A percentile compares a stretch with the other conserved stretches of the same genome.
Evolutionary conservation across 495 filamentous ascomycete genomes (phyloP).

Genomic region (Aspergillus biplanus): DNA sequence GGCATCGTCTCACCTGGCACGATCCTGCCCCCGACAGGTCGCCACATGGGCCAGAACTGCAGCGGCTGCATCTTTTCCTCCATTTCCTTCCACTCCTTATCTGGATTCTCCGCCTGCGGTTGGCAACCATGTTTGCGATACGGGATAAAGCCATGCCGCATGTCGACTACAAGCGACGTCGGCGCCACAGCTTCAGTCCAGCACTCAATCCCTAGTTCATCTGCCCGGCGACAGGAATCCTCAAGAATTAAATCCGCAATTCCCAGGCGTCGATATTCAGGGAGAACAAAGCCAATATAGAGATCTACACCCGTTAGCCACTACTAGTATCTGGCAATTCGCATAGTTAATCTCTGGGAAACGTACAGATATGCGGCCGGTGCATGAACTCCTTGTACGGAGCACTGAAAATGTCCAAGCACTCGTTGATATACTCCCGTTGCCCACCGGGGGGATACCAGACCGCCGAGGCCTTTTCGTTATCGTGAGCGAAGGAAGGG

Average conservation of each 20-base stretch:
- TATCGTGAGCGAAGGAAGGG: neutral
- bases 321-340: neutral
- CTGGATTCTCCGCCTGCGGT: neutral
- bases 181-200: constrained; percentile 6
- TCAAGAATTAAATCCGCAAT: constrained; percentile 6
- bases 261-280: neutral
- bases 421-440: constrained; percentile 1
- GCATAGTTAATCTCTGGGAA: neutral
- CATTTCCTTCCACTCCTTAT: constrained; percentile 12
- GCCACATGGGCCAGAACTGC: constrained; percentile 14
- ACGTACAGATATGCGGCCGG: constrained; percentile 3
- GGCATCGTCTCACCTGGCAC: neutral
- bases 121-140: neutral
- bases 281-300: constrained; percentile 11
- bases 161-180: neutral
- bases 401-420: neutral
- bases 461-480: neutral
- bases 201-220: constrained; percentile 6
- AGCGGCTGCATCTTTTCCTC: constrained; percentile 15
- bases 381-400: constrained; percentile 11
- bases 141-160: constrained; percentile 11
- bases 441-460: constrained; percentile 5
- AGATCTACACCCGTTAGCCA: neutral
- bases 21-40: neutral
- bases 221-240: constrained; percentile 8